These are phyloP conservation scores for Eucalyptus sp. DNA, from an alignment of 345 rosid species.

Conservation along the genomic window DNA sequence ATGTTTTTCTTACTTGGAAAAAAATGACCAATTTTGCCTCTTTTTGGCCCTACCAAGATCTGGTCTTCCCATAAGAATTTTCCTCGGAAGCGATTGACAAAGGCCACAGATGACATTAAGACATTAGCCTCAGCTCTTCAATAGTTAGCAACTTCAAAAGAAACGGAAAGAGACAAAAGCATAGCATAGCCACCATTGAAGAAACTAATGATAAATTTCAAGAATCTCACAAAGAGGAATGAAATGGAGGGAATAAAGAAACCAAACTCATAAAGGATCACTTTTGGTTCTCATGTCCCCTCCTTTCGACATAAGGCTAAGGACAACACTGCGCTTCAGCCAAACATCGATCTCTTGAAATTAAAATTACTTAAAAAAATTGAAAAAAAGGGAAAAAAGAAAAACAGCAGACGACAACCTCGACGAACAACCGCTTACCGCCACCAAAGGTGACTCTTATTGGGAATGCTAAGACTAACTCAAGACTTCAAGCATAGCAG, in stretches of 20 bases:
- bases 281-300: neutral
- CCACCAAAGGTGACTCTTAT: neutral
- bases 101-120: neutral
- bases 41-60: neutral
- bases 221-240: neutral
- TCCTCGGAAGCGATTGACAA: neutral
- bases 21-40: neutral
- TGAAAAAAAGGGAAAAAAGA: neutral
- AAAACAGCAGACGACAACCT: neutral
- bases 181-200: neutral
- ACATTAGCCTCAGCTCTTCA: neutral
- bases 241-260: neutral
- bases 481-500: conserved; percentile 38
- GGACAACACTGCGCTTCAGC: neutral
- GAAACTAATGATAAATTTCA: neutral
- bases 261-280: neutral
- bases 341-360: neutral
- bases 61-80: neutral
- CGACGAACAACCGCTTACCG: neutral
- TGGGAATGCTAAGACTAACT: neutral
- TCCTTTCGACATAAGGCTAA: neutral
- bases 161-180: neutral
- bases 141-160: neutral
- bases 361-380: neutral
- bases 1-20: neutral